Evolutionary conservation across 164 flowering plant species (phyloP).

Genomic region (Tetracentron sinense): DNA sequence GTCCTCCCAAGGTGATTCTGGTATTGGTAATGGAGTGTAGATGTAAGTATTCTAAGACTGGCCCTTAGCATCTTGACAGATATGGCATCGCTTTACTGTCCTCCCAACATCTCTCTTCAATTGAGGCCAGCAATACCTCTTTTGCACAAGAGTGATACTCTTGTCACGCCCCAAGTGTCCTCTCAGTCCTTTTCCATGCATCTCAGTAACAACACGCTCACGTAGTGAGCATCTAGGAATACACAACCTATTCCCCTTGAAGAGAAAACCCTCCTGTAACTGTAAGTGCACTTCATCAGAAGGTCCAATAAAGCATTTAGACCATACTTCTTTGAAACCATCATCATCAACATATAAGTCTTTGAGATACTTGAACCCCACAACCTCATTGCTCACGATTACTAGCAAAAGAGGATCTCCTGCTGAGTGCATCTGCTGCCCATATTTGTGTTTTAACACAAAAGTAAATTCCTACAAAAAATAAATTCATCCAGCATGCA

Average conservation of each 20-base stretch:
- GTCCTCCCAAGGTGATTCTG: no score
- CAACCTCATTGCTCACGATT: background rate
- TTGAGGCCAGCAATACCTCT: no score
- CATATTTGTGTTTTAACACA: background rate
- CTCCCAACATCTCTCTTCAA: no score
- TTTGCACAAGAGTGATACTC: background rate
- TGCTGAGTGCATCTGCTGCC: background rate
- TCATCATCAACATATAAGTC: background rate
- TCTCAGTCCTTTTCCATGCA: background rate
- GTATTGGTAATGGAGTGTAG: no score
- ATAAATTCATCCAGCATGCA: background rate
- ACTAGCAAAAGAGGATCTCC: background rate
- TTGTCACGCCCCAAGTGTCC: background rate
- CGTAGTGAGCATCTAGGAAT: background rate
- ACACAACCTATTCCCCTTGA: background rate
- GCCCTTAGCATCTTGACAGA: no score
- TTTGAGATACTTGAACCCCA: background rate
- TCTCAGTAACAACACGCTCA: no score
- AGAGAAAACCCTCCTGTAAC: background rate
- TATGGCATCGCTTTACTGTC: no score
- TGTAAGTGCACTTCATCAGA: background rate
- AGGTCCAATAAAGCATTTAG: no score
- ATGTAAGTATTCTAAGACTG: no score
- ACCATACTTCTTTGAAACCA: background rate
- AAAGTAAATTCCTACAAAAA: background rate